phyloP scores from a whole-genome alignment of 331 rosid species.

The Malus hybrid region DNA sequence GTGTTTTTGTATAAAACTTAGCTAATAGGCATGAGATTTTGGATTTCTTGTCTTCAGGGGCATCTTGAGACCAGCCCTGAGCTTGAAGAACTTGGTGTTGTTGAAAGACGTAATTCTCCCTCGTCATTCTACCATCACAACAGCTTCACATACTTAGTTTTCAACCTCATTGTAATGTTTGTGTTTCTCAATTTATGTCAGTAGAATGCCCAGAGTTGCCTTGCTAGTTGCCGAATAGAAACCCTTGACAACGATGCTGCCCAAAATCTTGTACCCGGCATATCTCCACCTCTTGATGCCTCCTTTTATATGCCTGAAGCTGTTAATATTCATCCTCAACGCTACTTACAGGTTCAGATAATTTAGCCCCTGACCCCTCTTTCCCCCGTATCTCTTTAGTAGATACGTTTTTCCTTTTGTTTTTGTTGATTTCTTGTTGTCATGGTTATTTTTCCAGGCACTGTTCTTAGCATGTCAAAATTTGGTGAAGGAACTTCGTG shows the following conservation, averaged over 20 bases:
- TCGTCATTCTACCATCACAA: slow-evolving; percentile 7
- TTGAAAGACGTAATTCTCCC: slow-evolving; percentile 52
- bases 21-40: neutral
- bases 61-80: slow-evolving; percentile 76
- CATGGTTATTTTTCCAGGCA: slow-evolving; percentile 37
- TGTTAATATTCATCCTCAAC: slow-evolving; percentile 55
- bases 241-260: slow-evolving; percentile 41
- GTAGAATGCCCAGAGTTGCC: slow-evolving; percentile 73
- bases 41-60: slow-evolving; percentile 65
- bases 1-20: neutral
- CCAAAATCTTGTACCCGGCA: slow-evolving; percentile 51
- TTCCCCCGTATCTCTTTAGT: neutral
- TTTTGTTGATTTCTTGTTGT: slow-evolving; percentile 3
- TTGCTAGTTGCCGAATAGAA: slow-evolving; percentile 72
- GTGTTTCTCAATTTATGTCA: slow-evolving; percentile 19
- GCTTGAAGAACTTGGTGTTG: slow-evolving; percentile 53
- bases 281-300: slow-evolving; percentile 43
- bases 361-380: neutral
- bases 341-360: slow-evolving; percentile 66
- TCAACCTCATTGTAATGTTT: slow-evolving; percentile 4
- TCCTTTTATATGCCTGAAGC: slow-evolving; percentile 92
- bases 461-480: slow-evolving; percentile 64
- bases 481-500: slow-evolving; percentile 40
- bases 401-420: neutral
- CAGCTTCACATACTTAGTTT: slow-evolving; percentile 6